These are phyloP conservation scores for Wallacemonas sp. DNA, from an alignment of 208 protist species.

Conservation along the genomic window DNA sequence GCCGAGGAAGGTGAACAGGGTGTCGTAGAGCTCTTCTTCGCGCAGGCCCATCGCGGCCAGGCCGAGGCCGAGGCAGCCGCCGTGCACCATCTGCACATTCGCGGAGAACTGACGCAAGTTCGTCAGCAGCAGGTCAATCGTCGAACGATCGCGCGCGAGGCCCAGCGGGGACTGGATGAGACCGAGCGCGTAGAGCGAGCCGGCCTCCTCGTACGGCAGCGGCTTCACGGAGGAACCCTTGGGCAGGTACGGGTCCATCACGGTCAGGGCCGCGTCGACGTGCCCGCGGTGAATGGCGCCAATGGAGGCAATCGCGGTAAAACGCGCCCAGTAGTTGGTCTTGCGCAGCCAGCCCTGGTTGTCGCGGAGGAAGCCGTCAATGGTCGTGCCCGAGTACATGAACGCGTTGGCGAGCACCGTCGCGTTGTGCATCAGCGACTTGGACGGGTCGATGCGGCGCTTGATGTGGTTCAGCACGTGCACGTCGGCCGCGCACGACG, in stretches of 20 bases:
- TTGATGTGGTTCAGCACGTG: constrained; percentile 97
- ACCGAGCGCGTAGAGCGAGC: constrained; percentile 97
- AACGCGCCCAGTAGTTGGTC: constrained; percentile 98
- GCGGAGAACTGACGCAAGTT: constrained; percentile 65
- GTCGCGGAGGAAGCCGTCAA: constrained; percentile 97
- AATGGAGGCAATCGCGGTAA: constrained; percentile 95
- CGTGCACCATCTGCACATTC: constrained; percentile 96
- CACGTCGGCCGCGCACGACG: constrained; percentile 94
- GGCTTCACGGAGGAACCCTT: constrained; percentile 39
- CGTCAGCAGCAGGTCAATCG: constrained; percentile 80
- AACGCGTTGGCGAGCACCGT: constrained; percentile 96
- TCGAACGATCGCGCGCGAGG: constrained; percentile 82
- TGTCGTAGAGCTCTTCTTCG: constrained; percentile 94
- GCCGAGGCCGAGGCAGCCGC: constrained; percentile 97
- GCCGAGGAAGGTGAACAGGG: constrained; percentile 95
- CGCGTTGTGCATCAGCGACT: constrained; percentile 91
- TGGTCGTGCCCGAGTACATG: constrained; percentile 98
- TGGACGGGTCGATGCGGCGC: constrained; percentile 66
- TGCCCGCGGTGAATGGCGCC: constrained; percentile 98
- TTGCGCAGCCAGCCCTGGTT: constrained; percentile 97
- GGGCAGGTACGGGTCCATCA: constrained; percentile 96
- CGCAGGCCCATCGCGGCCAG: constrained; percentile 89
- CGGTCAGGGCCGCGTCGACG: constrained; percentile 80
- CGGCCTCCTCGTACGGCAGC: constrained; percentile 95
- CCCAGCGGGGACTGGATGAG: constrained; percentile 96